Conservation (phyloP, 495 filamentous ascomycete species). For the Neurospora tetraspora region DNA sequence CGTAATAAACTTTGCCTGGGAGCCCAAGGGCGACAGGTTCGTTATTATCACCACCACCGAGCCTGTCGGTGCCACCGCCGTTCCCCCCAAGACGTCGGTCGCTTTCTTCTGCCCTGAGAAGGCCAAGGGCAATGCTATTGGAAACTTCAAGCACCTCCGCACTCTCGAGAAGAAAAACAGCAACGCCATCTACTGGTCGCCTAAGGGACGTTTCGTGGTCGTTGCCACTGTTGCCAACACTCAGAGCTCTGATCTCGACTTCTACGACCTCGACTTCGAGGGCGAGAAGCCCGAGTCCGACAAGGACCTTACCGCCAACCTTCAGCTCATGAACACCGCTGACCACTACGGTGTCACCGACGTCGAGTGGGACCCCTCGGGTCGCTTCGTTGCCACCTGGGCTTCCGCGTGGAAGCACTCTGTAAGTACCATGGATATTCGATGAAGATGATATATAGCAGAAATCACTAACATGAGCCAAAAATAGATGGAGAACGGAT, state of each 20-base stretch:
- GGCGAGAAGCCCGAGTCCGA: constrained; percentile 87
- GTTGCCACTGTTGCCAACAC: constrained; percentile 86
- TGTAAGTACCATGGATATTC: constrained; percentile 42
- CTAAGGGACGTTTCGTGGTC: constrained; percentile 87
- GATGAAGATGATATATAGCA: not conserved
- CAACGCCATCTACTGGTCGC: constrained; percentile 99
- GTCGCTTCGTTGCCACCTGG: constrained; percentile 84
- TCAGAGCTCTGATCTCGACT: constrained; percentile 90
- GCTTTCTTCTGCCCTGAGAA: constrained; percentile 96
- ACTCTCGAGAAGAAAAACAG: constrained; percentile 97
- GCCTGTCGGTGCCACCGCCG: constrained; percentile 61
- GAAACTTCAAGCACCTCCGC: constrained; percentile 90
- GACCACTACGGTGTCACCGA: constrained; percentile 98
- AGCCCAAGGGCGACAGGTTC: constrained; percentile 93
- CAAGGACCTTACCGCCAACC: constrained; percentile 89
- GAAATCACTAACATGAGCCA: constrained; percentile 27
- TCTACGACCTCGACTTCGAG: constrained; percentile 96
- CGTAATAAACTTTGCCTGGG: constrained; percentile 98
- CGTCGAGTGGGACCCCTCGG: constrained; percentile 94
- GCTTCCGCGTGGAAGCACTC: constrained; percentile 91
- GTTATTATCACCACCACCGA: constrained; percentile 94
- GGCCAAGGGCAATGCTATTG: constrained; percentile 60
- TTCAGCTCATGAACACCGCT: constrained; percentile 81
- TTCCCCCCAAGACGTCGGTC: constrained; percentile 85
- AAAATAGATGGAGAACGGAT: constrained; percentile 92